Percentiles rank a stretch among this genome's conserved stretches.
These are phyloP conservation scores for Penicillium sp. DNA, from an alignment of 2,329 filamentous ascomycete genomes.

Conservation along the genomic window DNA sequence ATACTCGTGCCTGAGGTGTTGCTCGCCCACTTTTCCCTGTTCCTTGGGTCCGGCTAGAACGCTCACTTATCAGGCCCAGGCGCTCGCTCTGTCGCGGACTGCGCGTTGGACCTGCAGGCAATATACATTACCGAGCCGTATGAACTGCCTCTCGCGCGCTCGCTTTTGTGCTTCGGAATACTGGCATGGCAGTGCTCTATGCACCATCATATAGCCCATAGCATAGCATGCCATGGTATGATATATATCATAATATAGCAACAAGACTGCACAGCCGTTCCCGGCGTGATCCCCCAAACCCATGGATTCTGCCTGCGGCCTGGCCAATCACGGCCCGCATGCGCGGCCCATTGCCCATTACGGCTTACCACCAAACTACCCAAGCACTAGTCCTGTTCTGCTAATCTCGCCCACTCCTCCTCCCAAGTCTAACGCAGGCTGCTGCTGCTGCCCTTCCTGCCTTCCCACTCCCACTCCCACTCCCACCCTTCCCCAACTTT, in stretches of 20 bases:
- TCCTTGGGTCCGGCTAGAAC: constrained; percentile 13
- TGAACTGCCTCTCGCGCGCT: too few relatives aligned
- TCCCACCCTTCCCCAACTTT: constrained; percentile 19
- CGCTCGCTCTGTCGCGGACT: neutral
- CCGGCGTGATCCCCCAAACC: constrained; percentile 8
- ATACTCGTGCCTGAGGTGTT: constrained; percentile 7
- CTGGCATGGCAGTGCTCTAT: too few relatives aligned
- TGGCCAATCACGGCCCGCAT: neutral
- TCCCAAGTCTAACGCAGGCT: neutral
- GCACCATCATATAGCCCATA: too few relatives aligned
- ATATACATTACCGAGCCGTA: too few relatives aligned
- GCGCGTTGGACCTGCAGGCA: constrained; percentile 8
- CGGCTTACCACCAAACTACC: constrained; percentile 5
- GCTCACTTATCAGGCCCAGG: constrained; percentile 10
- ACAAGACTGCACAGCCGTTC: constrained; percentile 10
- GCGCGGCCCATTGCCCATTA: neutral
- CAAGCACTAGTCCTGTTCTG: constrained; percentile 2
- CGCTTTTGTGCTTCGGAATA: too few relatives aligned
- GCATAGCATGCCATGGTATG: too few relatives aligned
- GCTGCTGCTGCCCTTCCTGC: neutral
- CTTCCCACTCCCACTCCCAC: constrained; percentile 6
- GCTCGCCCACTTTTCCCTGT: constrained; percentile 3
- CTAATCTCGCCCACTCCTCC: constrained; percentile 3
- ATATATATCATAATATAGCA: neutral
- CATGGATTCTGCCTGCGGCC: neutral